Base-by-base conservation (phyloP, 2,329 filamentous ascomycete species). In the Talaromyces pinophilus region DNA sequence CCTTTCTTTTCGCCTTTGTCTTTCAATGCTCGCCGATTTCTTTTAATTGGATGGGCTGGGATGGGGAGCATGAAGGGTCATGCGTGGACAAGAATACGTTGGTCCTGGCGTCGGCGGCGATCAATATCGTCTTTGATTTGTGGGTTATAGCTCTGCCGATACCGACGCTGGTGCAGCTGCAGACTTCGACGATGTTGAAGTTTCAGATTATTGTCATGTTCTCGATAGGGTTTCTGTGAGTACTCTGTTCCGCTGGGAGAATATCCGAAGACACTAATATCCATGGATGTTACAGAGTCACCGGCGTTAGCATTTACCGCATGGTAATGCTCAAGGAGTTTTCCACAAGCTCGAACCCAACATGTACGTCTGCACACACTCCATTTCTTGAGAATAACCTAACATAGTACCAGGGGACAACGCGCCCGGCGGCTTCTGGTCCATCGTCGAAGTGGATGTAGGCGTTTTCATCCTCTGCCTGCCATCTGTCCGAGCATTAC, bases 241-340 rank as follows among this genome's bases (percentile, higher is more conserved):
- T 22, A 30, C 13, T 30, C 17, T 8, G 7, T 55, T 42, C 10
- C 10, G 2, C 40, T 10, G 28, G 1, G 10, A n/a, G 13, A 5
- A 22, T 25, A 40, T 22, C 15, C 22, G 3, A 40, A 25, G 22
- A 61, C 65, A 6, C 25, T 52, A 30, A 52, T 52, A n/a, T 30
- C 22, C 17, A 54, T 19, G 52, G 33, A 1, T 30, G 40, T 62
- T 13, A 57, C 57, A 69, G 68, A 19, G 67, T 69, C 44, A 69
- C 68, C 11, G 68, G 66, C 10, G 68, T 69, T 22, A 66, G 68
- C 63, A 67, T 69, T 17, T 68, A 68, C 46, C 67, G 68, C 60
- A 59, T 67, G 10, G 35, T 68, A 17, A 68, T 66, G 64, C 67
- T 69, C n/a, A 68, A 67, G 22, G 42, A 59, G 19, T 67, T 64